These are phyloP conservation scores for Punctularia strigosozonata DNA, from an alignment of 768 basidiomycete genomes.

Conservation along the genomic window DNA sequence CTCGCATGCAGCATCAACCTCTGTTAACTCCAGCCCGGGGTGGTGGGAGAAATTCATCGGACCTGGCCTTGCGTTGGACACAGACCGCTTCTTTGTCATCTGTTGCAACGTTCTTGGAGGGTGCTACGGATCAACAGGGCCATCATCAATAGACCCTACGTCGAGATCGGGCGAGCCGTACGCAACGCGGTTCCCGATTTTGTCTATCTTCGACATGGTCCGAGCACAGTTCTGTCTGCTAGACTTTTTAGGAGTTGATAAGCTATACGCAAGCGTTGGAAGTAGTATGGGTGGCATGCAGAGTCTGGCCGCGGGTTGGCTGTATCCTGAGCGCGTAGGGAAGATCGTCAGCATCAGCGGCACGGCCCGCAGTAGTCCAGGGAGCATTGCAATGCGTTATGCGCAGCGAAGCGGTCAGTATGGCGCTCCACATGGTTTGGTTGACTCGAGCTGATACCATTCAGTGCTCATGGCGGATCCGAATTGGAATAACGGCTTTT, in stretches of 20 bases:
- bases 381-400: slow-evolving; percentile 90
- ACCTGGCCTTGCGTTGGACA: slow-evolving; percentile 88
- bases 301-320: slow-evolving; percentile 90
- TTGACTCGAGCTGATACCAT: slow-evolving; percentile 5
- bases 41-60: slow-evolving; percentile 99
- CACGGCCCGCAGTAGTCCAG: slow-evolving; percentile 83
- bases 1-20: slow-evolving; percentile 84
- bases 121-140: slow-evolving; percentile 96
- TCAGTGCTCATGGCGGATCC: slow-evolving; percentile 98
- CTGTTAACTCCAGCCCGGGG: slow-evolving; percentile 66
- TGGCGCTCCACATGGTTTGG: too few relatives aligned
- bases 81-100: slow-evolving; percentile 81
- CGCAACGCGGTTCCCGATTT: slow-evolving; percentile 83
- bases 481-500: slow-evolving; percentile 98
- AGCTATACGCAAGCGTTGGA: slow-evolving; percentile 88
- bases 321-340: slow-evolving; percentile 78
- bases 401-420: slow-evolving; percentile 88
- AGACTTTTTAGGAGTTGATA: slow-evolving; percentile 73
- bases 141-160: slow-evolving; percentile 66
- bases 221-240: slow-evolving; percentile 82
- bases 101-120: slow-evolving; percentile 97
- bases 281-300: slow-evolving; percentile 98
- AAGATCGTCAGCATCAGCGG: slow-evolving; percentile 93
- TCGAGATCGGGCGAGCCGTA: slow-evolving; percentile 65
- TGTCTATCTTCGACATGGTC: slow-evolving; percentile 97